Percentiles rank a stretch among this genome's conserved stretches.
Evolutionary conservation across 2,329 filamentous ascomycete species (phyloP).

Genomic region (Cercospora sesami): DNA sequence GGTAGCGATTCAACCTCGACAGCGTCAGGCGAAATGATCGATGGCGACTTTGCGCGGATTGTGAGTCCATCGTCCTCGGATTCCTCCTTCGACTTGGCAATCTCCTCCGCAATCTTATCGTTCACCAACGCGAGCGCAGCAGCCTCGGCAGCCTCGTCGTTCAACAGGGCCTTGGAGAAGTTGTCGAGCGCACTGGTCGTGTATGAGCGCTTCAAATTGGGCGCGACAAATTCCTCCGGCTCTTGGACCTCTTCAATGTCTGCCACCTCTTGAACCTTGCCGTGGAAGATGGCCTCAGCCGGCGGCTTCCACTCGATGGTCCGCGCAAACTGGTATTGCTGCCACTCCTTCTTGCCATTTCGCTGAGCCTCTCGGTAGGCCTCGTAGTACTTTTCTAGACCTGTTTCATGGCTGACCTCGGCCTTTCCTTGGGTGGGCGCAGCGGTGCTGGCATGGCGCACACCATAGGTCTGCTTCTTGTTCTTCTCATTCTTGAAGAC

Average conservation of each 20-base stretch:
- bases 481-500: constrained; percentile 45
- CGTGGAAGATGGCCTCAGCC: constrained; percentile 39
- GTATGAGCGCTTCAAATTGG: constrained; percentile 51
- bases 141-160: constrained; percentile 48
- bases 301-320: constrained; percentile 81
- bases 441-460: constrained; percentile 41
- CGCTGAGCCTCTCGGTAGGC: constrained; percentile 79
- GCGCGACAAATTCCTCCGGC: constrained; percentile 28
- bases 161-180: constrained; percentile 55
- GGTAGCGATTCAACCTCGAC: constrained; percentile 23
- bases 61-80: constrained; percentile 40
- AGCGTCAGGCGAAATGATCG: constrained; percentile 19
- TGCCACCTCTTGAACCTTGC: constrained; percentile 40
- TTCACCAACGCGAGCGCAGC: constrained; percentile 77
- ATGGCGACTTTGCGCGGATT: constrained; percentile 26
- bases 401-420: constrained; percentile 45
- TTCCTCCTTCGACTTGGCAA: constrained; percentile 60
- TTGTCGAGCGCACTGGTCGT: constrained; percentile 61
- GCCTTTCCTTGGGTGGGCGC: constrained; percentile 39
- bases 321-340: constrained; percentile 85
- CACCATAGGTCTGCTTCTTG: constrained; percentile 35
- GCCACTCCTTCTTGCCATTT: constrained; percentile 73
- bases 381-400: constrained; percentile 87
- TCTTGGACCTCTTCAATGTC: constrained; percentile 44
- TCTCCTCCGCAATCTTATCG: constrained; percentile 78